Base-by-base conservation (phyloP, 768 basidiomycete genomes). In the Rhodotorula diobovata region DNA sequence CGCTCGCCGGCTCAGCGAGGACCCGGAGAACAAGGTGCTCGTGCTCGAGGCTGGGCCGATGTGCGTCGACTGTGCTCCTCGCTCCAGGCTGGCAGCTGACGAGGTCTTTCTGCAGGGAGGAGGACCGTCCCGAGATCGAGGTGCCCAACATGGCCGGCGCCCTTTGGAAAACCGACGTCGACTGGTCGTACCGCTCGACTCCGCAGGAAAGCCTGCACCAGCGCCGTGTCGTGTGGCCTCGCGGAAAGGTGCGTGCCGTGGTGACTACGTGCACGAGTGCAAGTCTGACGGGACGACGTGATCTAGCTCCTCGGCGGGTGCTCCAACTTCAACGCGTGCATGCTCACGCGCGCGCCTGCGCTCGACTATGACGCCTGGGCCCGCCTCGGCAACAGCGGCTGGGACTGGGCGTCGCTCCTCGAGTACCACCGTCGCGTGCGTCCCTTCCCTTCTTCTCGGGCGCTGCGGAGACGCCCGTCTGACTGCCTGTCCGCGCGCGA, bases 21-120 rank as follows among this genome's bases (percentile, higher is more conserved):
- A 76, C 20, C 35, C 67, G 16, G 39, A 35, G 28, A 71, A 65
- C 35, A 60, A 53, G 32, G 77, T 79, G 14, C 70, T 70, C 20
- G 76, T 79, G 34, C 48, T 79, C 50, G 78, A 79, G 66, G 78
- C 77, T 4, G 78, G 78, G 6, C 63, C 70, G 35, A 32, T 53
- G 54, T 46, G 41, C 45, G 53, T 45, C 16, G 7, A 32, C 39
- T 41, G n/a, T 32, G 35, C 21, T 37, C 30, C n/a, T 60, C 21
- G 2, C 23, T 28, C 9, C 25, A 35, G 35, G 16, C 32, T 20
- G 5, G 32, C 7, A 2, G 18, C 14, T 1, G 54, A 34, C 54
- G 30, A 1, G n/a, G 3, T 43, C 41, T 39, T 14, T 39, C 25
- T 11, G 15, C 37, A 63, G 67, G 5, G 28, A 65, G 46, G 41